Base-by-base conservation (phyloP, 2,329 filamentous ascomycete species). In the Pseudocercospora musae region DNA sequence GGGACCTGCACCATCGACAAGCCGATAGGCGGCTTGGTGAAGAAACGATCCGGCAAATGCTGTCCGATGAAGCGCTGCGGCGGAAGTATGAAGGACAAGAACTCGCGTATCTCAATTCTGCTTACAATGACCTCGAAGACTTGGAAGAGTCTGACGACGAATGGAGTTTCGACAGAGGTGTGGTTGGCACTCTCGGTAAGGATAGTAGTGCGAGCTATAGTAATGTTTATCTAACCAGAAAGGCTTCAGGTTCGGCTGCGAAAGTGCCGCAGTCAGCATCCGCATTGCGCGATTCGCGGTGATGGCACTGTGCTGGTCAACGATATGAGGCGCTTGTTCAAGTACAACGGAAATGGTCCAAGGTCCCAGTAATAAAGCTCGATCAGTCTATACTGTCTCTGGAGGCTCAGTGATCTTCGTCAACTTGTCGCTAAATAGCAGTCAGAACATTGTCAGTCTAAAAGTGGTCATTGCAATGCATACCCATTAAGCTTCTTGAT, bases 401-500 rank as follows among this genome's bases (percentile, higher is more conserved):
- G 56, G 56, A 27, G 56, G 56, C 56, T 50, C 50, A 4, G 56
- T 58, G 56, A 58, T 58, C 15, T 48, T 20, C 9, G 56, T 58
- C 23, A 58, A 50, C 27, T 58, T 58, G n/a, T 58, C 40, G 18
- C 56, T 58, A 27, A n/a, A 18, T 10, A 48, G 5, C 20, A 50
- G 42, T 58, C 25, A 50, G 56, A 10, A 37, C 48, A 23, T 8
- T 27, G 8, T 18, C 37, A 10, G 1, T 25, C 6, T 29, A 18
- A 11, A 29, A 33, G 7, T 4, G 13, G 8, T 25, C 23, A 20
- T 33, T n/a, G 11, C 15, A 46, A 10, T 29, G n/a, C 56, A 23
- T 23, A 58, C 8, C 81, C 81, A 70, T 83, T 83, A 62, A 83
- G 59, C 59, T 76, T 79, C 73, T 83, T 83, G 68, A 82, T 75